These are phyloP conservation scores for Erodium texanum DNA, from an alignment of 441 rosid genomes.

Conservation along the genomic window DNA sequence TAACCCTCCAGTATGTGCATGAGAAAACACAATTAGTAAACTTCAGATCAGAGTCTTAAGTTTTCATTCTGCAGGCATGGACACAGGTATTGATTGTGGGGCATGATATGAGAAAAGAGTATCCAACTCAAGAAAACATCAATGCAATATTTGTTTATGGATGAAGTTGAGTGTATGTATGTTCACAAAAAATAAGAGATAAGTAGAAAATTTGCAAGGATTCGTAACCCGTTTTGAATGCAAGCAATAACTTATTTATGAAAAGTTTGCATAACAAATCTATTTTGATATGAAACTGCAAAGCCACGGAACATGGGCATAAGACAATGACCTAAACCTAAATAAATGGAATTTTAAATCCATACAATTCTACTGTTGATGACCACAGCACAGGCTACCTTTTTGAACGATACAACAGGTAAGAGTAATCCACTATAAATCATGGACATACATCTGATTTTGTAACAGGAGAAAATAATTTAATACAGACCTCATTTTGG, in stretches of 20 bases:
- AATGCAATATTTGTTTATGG: too few relatives aligned
- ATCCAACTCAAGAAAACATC: too few relatives aligned
- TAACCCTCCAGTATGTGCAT: slow-evolving; percentile 5
- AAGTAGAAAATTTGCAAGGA: background rate
- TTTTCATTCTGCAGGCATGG: too few relatives aligned
- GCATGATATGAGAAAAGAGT: too few relatives aligned
- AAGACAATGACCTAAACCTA: background rate
- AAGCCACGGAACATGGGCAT: background rate
- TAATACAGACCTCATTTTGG: slow-evolving; percentile 68
- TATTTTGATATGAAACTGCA: background rate
- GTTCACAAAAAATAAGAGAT: too few relatives aligned
- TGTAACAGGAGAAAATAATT: slow-evolving; percentile 8
- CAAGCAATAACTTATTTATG: background rate
- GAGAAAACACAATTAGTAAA: background rate
- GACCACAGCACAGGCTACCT: slow-evolving; percentile 7
- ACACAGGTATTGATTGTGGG: too few relatives aligned
- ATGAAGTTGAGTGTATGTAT: too few relatives aligned
- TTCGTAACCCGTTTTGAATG: background rate
- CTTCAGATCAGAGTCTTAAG: too few relatives aligned
- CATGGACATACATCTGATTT: slow-evolving; percentile 7
- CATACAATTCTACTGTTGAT: background rate
- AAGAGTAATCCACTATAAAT: background rate
- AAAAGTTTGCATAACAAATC: background rate
- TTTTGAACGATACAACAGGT: slow-evolving; percentile 3
- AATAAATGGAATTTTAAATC: background rate